Evolutionary conservation across 2,329 filamentous ascomycete species (phyloP).

Genomic region (Albophoma yamanashiensis): DNA sequence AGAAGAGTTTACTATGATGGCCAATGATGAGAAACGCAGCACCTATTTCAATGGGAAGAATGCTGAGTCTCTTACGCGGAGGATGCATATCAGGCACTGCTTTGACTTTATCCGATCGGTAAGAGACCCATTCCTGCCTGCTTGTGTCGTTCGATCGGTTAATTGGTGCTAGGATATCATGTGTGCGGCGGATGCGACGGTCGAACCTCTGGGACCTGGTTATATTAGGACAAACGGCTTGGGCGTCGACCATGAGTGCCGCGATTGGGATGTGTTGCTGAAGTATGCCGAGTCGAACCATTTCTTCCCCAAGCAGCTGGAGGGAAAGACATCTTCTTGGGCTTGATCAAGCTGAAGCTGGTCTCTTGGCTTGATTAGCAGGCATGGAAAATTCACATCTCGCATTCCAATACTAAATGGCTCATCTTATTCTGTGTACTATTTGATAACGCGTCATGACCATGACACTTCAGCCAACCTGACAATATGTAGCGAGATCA

Average conservation of each 20-base stretch:
- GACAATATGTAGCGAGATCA: background rate
- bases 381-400: background rate
- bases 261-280: background rate
- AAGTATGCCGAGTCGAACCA: background rate
- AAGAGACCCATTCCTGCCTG: background rate
- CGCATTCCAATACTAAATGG: background rate
- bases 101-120: background rate
- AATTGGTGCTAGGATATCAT: background rate
- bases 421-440: background rate
- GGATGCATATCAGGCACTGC: background rate
- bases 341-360: background rate
- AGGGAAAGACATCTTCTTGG: background rate
- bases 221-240: background rate
- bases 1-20: background rate
- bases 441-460: background rate
- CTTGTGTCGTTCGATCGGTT: background rate
- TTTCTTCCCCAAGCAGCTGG: background rate
- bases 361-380: background rate
- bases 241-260: background rate
- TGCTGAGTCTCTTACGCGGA: background rate
- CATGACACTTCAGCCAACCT: background rate
- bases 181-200: background rate
- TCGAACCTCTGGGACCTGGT: background rate
- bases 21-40: background rate
- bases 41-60: background rate